Conservation (phyloP, 1,139 yeast species). For the Candida neerlandica region DNA sequence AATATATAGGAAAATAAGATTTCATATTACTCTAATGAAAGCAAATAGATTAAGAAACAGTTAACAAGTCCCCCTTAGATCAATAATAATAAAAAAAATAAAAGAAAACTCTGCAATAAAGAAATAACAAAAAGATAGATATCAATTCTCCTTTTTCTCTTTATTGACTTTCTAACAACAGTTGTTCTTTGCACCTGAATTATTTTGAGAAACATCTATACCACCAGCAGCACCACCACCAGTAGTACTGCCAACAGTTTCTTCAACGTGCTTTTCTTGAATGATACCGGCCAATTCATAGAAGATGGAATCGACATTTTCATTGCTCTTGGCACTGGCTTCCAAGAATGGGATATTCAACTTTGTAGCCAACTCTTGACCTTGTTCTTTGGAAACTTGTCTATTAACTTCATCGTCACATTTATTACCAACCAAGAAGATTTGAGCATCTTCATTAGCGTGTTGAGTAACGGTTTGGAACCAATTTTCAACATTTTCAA, state of each 20-base stretch:
- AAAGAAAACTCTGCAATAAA: neutral
- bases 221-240: constrained; percentile 32
- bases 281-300: constrained; percentile 87
- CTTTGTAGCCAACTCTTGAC: constrained; percentile 85
- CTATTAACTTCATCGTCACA: constrained; percentile 80
- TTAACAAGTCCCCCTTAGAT: neutral
- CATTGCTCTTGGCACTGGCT: constrained; percentile 93
- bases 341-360: constrained; percentile 90
- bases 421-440: constrained; percentile 93
- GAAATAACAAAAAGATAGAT: neutral
- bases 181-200: constrained; percentile 33
- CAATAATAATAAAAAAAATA: neutral
- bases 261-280: constrained; percentile 70
- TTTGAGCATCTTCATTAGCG: constrained; percentile 93
- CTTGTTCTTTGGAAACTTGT: constrained; percentile 84
- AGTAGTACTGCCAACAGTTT: constrained; percentile 25
- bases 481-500: constrained; percentile 88
- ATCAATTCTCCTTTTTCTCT: neutral
- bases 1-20: neutral
- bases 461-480: constrained; percentile 93
- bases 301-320: constrained; percentile 89
- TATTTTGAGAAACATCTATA: constrained; percentile 47
- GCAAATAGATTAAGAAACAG: neutral
- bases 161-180: constrained; percentile 45
- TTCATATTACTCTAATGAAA: neutral